phyloP scores from a whole-genome alignment of 257 asterid species.

The Capsicum rhomboideum region DNA sequence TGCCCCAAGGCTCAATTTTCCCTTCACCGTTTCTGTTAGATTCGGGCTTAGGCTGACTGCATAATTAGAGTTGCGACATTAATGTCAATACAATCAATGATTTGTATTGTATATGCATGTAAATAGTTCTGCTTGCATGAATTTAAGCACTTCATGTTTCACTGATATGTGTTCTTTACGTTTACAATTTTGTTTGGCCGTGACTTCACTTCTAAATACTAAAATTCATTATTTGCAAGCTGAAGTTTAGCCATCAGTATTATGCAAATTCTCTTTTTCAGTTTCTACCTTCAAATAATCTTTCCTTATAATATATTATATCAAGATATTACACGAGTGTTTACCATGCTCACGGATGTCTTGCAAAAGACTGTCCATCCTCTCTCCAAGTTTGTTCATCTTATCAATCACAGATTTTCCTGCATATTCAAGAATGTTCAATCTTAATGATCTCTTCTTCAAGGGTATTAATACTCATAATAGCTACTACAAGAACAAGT shows the following conservation, averaged over 20 bases:
- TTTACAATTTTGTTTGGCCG: background rate
- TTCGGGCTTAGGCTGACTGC: constrained; percentile 40
- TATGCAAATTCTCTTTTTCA: background rate
- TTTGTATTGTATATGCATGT: background rate
- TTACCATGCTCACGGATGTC: constrained; percentile 40
- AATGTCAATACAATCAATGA: accelerated
- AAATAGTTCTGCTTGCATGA: background rate
- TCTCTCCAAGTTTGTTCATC: constrained; percentile 29
- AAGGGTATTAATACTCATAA: background rate
- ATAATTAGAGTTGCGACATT: background rate
- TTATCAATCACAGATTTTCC: constrained; percentile 22
- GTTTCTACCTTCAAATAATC: background rate
- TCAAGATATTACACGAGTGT: too few species aligned
- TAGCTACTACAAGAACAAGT: background rate
- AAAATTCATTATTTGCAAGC: background rate
- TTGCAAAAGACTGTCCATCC: constrained; percentile 28
- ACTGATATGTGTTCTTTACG: background rate
- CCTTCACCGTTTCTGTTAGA: constrained; percentile 31
- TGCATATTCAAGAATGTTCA: constrained; percentile 16
- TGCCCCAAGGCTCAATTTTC: constrained; percentile 40
- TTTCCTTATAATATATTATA: too few species aligned
- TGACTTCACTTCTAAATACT: background rate
- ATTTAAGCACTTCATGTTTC: background rate
- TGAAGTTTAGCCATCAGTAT: background rate
- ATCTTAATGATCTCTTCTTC: background rate